Conservation (phyloP, 2,329 filamentous ascomycete species). For the Fusarium irregulare region DNA sequence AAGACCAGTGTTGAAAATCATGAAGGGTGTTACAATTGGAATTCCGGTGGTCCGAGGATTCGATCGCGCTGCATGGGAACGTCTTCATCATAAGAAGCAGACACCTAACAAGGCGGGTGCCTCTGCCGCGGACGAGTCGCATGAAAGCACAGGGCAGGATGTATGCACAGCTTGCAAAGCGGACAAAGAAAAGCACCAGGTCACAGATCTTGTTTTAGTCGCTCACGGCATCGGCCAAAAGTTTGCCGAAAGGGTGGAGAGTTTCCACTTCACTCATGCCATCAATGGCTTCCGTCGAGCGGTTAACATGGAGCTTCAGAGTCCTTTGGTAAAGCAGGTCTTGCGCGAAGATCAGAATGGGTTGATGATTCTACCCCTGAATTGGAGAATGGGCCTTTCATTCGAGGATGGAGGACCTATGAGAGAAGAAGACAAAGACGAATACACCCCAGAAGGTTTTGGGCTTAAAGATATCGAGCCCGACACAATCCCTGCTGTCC, state of each 20-base stretch:
- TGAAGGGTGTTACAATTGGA: conserved; percentile 84
- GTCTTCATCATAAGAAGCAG: conserved; percentile 67
- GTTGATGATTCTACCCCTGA: conserved; percentile 93
- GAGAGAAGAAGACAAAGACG: conserved; percentile 63
- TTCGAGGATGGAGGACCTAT: conserved; percentile 82
- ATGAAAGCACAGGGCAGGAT: conserved; percentile 45
- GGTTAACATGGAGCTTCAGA: conserved; percentile 85
- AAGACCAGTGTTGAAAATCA: conserved; percentile 83
- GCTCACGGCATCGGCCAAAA: conserved; percentile 98
- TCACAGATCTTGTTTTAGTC: conserved; percentile 89
- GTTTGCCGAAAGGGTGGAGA: conserved; percentile 92
- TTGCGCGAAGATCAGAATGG: conserved; percentile 83
- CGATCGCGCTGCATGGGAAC: conserved; percentile 80
- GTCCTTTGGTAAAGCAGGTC: conserved; percentile 77
- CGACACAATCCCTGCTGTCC: conserved; percentile 88
- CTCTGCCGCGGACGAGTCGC: conserved; percentile 46
- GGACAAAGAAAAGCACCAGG: conserved; percentile 72
- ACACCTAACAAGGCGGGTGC: conserved; percentile 46
- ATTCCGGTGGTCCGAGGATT: conserved; percentile 92
- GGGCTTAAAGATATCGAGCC: conserved; percentile 90
- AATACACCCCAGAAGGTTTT: conserved; percentile 69
- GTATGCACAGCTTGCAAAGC: conserved; percentile 70
- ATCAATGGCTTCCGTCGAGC: conserved; percentile 90
- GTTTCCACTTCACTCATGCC: conserved; percentile 96
- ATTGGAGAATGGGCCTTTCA: conserved; percentile 90